Evolutionary conservation across 139 green algal genomes (phyloP).

Genomic region (Closterium sp.): DNA sequence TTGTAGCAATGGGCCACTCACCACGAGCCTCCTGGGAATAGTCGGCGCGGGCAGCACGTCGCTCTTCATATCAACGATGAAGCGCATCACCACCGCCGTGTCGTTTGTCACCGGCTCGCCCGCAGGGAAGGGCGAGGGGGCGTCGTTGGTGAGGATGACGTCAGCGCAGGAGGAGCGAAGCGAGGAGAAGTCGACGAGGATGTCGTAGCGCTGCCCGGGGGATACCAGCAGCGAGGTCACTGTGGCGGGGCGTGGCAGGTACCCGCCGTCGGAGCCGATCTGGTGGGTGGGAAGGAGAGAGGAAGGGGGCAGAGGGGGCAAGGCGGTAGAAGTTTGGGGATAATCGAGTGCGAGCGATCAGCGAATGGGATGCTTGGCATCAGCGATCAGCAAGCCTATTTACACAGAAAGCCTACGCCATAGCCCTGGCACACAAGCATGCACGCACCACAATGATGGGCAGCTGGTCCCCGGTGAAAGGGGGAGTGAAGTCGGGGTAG

Average conservation of each 20-base stretch:
- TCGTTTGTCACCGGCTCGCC: not conserved
- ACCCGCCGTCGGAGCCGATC: conserved; percentile 32
- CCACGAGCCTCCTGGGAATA: not conserved
- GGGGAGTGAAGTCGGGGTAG: not conserved
- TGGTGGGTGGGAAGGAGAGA: not conserved
- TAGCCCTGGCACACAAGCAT: too few species aligned
- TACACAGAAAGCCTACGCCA: too few species aligned
- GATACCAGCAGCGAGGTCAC: not conserved
- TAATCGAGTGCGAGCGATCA: too few species aligned
- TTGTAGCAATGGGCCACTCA: too few species aligned
- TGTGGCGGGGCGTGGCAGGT: not conserved
- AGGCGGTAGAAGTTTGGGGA: too few species aligned
- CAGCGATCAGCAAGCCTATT: too few species aligned
- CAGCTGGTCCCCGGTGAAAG: not conserved
- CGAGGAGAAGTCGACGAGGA: conserved; percentile 14
- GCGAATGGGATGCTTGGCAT: too few species aligned
- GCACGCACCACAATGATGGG: not conserved
- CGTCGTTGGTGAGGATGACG: conserved; percentile 3
- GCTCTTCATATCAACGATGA: not conserved
- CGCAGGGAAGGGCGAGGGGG: not conserved
- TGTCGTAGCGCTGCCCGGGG: conserved; percentile 10
- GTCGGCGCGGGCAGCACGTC: not conserved
- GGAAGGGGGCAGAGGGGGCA: not conserved
- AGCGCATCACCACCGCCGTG: not conserved
- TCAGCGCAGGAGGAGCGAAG: not conserved